These are phyloP conservation scores for Barnettozyma vustinii DNA, from an alignment of 805 yeast genomes.

Conservation along the genomic window DNA sequence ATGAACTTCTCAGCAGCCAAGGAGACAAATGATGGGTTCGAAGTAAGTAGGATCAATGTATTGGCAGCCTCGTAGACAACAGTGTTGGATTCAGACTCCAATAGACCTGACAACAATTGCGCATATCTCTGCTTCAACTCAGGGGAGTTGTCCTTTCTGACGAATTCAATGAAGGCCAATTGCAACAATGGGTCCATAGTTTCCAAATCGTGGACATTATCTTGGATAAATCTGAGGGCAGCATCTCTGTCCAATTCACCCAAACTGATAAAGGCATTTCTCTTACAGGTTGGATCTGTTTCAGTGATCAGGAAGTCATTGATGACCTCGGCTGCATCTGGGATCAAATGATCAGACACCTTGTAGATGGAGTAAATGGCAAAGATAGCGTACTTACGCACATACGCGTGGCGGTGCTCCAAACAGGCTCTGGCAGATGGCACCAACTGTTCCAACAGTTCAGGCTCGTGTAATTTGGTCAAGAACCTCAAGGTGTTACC, in stretches of 20 bases:
- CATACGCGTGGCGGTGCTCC: constrained; percentile 96
- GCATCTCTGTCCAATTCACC: constrained; percentile 78
- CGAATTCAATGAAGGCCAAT: constrained; percentile 85
- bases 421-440: constrained; percentile 88
- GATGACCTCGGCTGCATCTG: constrained; percentile 91
- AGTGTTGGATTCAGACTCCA: constrained; percentile 55
- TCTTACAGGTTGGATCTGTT: constrained; percentile 87
- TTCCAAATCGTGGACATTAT: constrained; percentile 53
- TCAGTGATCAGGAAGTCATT: constrained; percentile 70
- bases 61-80: constrained; percentile 92
- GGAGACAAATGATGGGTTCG: constrained; percentile 59
- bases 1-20: constrained; percentile 83
- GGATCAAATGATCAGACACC: constrained; percentile 81
- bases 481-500: constrained; percentile 93
- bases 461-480: constrained; percentile 87
- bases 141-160: constrained; percentile 70
- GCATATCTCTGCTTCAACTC: constrained; percentile 68
- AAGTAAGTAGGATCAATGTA: constrained; percentile 59
- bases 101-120: constrained; percentile 62
- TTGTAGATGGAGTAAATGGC: constrained; percentile 79
- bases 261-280: constrained; percentile 90
- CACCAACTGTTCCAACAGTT: constrained; percentile 89
- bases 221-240: constrained; percentile 78
- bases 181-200: constrained; percentile 79
- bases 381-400: constrained; percentile 93